Conservation (phyloP, 441 rosid genomes). For the Omphalea diandra region DNA sequence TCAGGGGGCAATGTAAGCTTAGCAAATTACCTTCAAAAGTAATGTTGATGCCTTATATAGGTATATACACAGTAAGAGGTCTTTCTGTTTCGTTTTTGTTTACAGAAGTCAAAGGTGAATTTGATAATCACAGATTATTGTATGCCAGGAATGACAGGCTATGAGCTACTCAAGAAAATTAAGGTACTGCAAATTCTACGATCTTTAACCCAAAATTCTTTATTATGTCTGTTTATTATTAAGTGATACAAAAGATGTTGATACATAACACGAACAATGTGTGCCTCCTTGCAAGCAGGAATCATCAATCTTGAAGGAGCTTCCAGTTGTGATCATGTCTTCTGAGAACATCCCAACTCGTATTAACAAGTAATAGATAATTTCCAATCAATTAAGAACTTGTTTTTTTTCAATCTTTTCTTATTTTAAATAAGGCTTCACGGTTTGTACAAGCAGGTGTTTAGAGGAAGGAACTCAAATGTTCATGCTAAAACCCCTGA, state of each 20-base stretch:
- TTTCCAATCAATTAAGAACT: no score
- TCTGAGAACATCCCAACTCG: constrained; percentile 79
- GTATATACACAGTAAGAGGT: no score
- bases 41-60: no score
- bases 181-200: constrained; percentile 50
- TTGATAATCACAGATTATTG: constrained; percentile 84
- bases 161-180: constrained; percentile 74
- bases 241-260: no score
- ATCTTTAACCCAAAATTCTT: no score
- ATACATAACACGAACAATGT: no score
- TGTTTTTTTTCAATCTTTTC: no score
- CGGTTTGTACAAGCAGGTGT: constrained; percentile 53
- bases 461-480: constrained; percentile 83
- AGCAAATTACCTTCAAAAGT: neutral
- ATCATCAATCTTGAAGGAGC: constrained; percentile 66
- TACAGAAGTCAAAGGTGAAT: constrained; percentile 62
- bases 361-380: constrained; percentile 67
- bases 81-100: neutral
- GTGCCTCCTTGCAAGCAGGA: no score
- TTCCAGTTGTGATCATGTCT: constrained; percentile 85
- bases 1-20: constrained; percentile 27
- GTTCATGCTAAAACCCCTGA: constrained; percentile 89
- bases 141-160: constrained; percentile 96
- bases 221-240: no score
- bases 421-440: neutral